Evolutionary conservation across 2,329 filamentous ascomycete genomes (phyloP).

Genomic region (Trichoderma atrobrunneum): DNA sequence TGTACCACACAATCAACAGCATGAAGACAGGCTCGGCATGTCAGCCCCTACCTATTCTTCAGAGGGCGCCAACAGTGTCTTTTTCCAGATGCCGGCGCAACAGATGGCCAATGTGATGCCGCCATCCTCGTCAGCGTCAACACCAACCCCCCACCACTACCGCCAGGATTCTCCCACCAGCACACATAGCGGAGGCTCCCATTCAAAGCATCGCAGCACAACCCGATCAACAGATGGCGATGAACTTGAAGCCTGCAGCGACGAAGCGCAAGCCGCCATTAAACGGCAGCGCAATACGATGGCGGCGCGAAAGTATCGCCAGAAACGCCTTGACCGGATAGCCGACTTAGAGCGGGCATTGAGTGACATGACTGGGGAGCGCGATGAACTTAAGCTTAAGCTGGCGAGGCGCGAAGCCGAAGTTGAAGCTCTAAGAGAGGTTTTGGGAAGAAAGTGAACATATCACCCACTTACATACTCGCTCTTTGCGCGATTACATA

Average conservation of each 20-base stretch:
- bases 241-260: conserved; percentile 25
- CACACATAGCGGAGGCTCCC: conserved; percentile 20
- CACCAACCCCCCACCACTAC: neutral
- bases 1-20: neutral
- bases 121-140: neutral
- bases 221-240: conserved; percentile 3
- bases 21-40: neutral
- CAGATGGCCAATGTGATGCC: neutral
- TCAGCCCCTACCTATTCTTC: neutral
- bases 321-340: conserved; percentile 67
- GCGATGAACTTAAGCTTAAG: conserved; percentile 61
- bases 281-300: conserved; percentile 69
- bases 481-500: neutral
- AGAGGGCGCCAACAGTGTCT: neutral
- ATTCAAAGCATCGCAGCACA: conserved; percentile 20
- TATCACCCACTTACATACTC: neutral
- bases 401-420: conserved; percentile 65
- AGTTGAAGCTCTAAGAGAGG: conserved; percentile 56
- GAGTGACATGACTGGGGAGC: conserved; percentile 56
- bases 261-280: conserved; percentile 30
- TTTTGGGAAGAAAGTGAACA: conserved; percentile 37
- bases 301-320: conserved; percentile 68
- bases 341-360: conserved; percentile 59
- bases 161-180: conserved; percentile 12
- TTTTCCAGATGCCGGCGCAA: conserved; percentile 15